phyloP scores from a whole-genome alignment of 345 rosid species.

The Eucalyptus guilfoylei region DNA sequence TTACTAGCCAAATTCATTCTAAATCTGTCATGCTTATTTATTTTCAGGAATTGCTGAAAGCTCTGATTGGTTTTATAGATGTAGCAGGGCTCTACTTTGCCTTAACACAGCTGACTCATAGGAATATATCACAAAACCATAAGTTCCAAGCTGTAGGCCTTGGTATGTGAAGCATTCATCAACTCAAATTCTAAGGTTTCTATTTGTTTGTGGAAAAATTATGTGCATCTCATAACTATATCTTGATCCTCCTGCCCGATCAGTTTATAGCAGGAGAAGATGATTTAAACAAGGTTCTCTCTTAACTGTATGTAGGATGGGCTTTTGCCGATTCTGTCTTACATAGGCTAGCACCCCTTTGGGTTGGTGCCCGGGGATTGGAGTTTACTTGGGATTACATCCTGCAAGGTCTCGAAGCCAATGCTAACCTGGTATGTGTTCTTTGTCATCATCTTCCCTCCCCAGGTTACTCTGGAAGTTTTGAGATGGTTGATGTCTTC shows the following conservation, averaged over 20 bases:
- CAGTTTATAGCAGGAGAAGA: background rate
- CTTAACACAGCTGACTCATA: conserved; percentile 80
- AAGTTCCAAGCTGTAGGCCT: conserved; percentile 98
- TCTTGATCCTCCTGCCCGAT: background rate
- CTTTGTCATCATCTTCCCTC: background rate
- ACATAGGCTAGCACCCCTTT: conserved; percentile 89
- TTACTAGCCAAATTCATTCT: background rate
- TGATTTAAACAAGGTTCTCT: background rate
- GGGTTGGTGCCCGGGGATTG: conserved; percentile 95
- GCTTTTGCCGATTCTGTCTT: conserved; percentile 95
- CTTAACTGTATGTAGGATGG: conserved; percentile 52
- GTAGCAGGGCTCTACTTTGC: conserved; percentile 96
- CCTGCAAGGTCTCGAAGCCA: conserved; percentile 94
- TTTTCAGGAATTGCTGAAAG: conserved; percentile 83
- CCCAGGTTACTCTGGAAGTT: background rate
- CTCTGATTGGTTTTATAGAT: conserved; percentile 86
- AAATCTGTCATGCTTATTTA: background rate
- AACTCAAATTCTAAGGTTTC: background rate
- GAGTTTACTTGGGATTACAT: conserved; percentile 94
- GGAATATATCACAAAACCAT: conserved; percentile 95
- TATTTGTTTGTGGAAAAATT: background rate
- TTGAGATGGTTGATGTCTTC: background rate
- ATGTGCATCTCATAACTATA: background rate
- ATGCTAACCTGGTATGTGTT: conserved; percentile 71
- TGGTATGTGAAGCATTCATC: conserved; percentile 34